phyloP scores from a whole-genome alignment of 2,329 filamentous ascomycete genomes.

The Neonectria punicea region DNA sequence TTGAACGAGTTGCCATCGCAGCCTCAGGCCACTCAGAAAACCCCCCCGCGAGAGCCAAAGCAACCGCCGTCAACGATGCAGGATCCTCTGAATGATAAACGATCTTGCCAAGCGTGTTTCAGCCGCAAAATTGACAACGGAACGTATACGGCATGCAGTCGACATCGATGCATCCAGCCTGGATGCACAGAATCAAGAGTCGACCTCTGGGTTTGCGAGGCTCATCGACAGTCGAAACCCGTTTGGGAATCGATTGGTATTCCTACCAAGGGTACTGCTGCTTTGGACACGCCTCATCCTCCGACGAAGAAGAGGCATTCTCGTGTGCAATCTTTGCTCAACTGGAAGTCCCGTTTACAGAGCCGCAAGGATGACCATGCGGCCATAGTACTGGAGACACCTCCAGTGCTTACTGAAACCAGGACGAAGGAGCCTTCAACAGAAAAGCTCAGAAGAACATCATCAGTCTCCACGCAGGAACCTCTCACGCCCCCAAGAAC shows the following conservation, averaged over 20 bases:
- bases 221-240: neutral
- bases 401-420: neutral
- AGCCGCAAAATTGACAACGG: neutral
- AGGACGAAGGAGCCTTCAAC: neutral
- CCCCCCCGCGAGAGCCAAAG: neutral
- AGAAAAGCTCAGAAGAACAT: neutral
- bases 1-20: neutral
- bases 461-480: neutral
- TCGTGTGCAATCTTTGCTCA: constrained; percentile 15
- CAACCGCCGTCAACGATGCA: neutral
- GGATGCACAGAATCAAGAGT: neutral
- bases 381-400: neutral
- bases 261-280: neutral
- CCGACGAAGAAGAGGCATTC: constrained; percentile 17
- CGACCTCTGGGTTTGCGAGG: constrained; percentile 7
- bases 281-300: neutral
- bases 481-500: neutral
- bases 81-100: neutral
- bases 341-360: neutral
- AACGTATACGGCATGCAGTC: neutral
- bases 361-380: neutral
- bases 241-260: neutral
- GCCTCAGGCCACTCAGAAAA: neutral
- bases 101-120: neutral
- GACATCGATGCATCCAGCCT: constrained; percentile 9